Evolutionary conservation across 805 yeast genomes (phyloP).

Genomic region (Kluyveromyces siamensis): DNA sequence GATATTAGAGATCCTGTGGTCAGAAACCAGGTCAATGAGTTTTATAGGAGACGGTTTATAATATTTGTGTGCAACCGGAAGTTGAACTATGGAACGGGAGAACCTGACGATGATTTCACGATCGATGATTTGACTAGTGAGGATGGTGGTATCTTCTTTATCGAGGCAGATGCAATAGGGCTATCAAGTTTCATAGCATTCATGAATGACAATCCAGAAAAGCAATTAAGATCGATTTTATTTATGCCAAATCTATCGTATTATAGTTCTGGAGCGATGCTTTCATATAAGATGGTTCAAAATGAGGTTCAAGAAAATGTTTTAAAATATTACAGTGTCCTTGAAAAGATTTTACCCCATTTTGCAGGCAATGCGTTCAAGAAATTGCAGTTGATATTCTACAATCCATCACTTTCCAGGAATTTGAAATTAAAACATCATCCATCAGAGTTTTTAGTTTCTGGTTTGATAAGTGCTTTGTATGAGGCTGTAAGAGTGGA

Average conservation of each 20-base stretch:
- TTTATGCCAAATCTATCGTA: constrained; percentile 28
- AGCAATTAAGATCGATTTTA: constrained; percentile 16
- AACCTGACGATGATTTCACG: constrained; percentile 4
- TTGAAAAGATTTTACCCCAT: constrained; percentile 17
- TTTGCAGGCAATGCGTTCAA: constrained; percentile 6
- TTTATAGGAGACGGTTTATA: constrained; percentile 26
- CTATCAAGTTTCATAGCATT: constrained; percentile 13
- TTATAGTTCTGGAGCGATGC: constrained; percentile 19
- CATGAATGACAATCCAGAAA: constrained; percentile 7
- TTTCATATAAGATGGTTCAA: constrained; percentile 14
- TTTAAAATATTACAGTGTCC: constrained; percentile 14
- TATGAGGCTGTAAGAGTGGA: constrained; percentile 11
- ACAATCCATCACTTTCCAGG: constrained; percentile 23
- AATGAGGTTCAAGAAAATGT: constrained; percentile 20
- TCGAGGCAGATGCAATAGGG: constrained; percentile 19
- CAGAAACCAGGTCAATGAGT: constrained; percentile 28
- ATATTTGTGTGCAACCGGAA: constrained; percentile 26
- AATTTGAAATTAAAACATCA: constrained; percentile 18
- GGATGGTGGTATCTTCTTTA: constrained; percentile 22
- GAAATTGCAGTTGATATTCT: constrained; percentile 18
- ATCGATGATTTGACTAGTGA: constrained; percentile 9
- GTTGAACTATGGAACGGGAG: constrained; percentile 2
- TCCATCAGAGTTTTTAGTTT: constrained; percentile 20
- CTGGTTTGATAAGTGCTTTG: constrained; percentile 19
- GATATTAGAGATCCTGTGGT: constrained; percentile 29